Evolutionary conservation across 306 rosid genomes (phyloP), one percentile per base, ranked within the genome.

Genomic region (Dalbergia oliveri): DNA sequence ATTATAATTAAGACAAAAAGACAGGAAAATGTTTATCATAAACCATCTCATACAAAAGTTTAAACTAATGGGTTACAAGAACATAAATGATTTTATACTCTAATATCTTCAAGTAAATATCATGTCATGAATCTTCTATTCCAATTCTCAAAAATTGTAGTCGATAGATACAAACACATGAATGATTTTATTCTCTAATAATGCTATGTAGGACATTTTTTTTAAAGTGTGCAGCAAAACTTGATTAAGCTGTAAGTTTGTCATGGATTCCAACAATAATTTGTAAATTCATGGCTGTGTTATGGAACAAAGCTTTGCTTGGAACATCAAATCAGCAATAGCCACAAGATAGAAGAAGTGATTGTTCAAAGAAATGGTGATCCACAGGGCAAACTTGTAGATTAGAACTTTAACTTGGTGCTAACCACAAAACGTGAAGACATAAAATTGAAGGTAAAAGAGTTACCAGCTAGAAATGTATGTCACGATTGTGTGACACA

Each of bases 401-500:
- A 45, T 59, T 59, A 59, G 64, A 10, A 21, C 5, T 75, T 44
- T 9, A 45, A n/a, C 9, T 60, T 75, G 9, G 56, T 59, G 41
- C 66, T 14, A 26, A 44, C 45, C 65, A 9, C n/a, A 43, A 75
- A 61, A 9, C 19, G 51, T 41, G 35, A 8, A 31, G 33, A 62
- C n/a, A 72, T 47, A 19, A 73, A 61, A 44, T 45, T 76, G 72
- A 64, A 64, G 53, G 39, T 64, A 0, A 11, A 4, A 61, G 12
- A 23, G 65, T 14, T 23, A 26, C 13, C 8, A 59, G 65, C n/a
- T 23, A 59, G 66, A 63, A 33, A 13, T 33, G 44, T 31, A 26
- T 1, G 31, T 18, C 31, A 16, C 11, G 67, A 61, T 33, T 33
- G 6, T 41, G 58, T 59, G 69, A 13, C 59, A 44, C 33, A 45